Evolutionary conservation across 148 eudicot genomes (phyloP), one percentile per base, ranked within the genome.

Genomic region (Chenopodium berlandieri): DNA sequence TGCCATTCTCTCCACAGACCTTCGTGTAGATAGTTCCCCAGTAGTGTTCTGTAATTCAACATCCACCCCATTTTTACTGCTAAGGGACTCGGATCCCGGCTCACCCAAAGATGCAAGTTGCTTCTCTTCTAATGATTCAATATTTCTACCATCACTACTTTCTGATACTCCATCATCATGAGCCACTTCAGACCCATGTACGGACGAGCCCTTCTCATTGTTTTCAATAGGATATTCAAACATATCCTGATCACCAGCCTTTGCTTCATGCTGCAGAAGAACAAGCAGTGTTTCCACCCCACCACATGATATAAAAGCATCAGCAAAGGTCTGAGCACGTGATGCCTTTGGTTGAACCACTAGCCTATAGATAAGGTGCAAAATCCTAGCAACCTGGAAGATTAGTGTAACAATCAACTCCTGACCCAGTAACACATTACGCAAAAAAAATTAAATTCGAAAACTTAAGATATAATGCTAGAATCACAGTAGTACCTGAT

Each of bases 271-370:
- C 86, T 97, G 99, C 86, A 97, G 82, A 68, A 97, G 91, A 81
- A 94, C 98, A 90, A 97, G 98, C 70, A 97, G 91, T 85, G 99
- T 91, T 89, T 97, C 99, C 82, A 97, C 82, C 71, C 99, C 99
- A 79, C 99, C 98, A 81, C 93, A 91, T 74, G 98, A 91, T 82
- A 94, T 83, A 83, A 97, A 97, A 70, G 99, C 98, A 76, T 94
- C 94, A 4, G 98, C 93, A 83, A 97, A 97, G 76, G 85, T 90
- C 84, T 92, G 88, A 74, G 98, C 98, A 82, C 99, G 89, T 72
- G 92, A 90, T 64, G 91, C 86, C 86, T 97, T 97, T 78, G 99
- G 99, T 76, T 97, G 99, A 75, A 97, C 98, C 75, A 94, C 94
- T 90, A 97, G 85, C 88, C 99, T 90, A 85, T 94, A 91, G 50